Percentiles rank a stretch among this genome's conserved stretches.
These are phyloP conservation scores for Cystofilobasidium macerans DNA, from an alignment of 768 basidiomycete genomes.

Conservation along the genomic window DNA sequence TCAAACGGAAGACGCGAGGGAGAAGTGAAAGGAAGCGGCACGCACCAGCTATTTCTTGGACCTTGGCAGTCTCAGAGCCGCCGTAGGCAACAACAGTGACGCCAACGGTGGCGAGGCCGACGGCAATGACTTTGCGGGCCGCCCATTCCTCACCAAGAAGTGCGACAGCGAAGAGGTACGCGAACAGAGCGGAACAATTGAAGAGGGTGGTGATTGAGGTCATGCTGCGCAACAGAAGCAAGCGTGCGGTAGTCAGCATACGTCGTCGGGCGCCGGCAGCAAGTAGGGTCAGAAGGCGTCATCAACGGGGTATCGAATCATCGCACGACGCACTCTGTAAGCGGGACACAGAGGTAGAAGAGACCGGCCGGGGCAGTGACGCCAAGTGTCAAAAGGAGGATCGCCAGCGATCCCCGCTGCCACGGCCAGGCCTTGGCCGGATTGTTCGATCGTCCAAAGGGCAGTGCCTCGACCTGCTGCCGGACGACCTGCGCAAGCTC, in stretches of 20 bases:
- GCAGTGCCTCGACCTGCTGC: constrained; percentile 41
- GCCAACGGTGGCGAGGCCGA: constrained; percentile 1
- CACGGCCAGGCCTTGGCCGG: neutral
- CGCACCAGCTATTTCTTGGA: too few species aligned
- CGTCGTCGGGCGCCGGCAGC: too few species aligned
- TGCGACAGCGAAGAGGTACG: constrained; percentile 15
- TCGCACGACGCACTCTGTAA: constrained; percentile 17
- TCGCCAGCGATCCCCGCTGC: neutral
- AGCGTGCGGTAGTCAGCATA: too few species aligned
- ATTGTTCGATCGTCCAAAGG: neutral
- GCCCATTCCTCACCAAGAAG: constrained; percentile 12
- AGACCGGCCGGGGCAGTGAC: neutral
- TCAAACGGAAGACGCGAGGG: too few species aligned
- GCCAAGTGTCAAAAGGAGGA: neutral
- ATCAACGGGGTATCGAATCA: too few species aligned
- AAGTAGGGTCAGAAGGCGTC: too few species aligned
- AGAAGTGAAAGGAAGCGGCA: too few species aligned
- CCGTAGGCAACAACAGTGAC: constrained; percentile 10
- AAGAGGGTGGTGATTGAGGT: constrained; percentile 20
- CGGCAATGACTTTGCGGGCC: constrained; percentile 4
- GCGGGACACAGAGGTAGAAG: neutral
- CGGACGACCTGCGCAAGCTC: constrained; percentile 44
- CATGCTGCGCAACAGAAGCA: neutral
- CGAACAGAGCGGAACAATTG: constrained; percentile 21
- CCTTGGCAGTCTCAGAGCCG: neutral